These are phyloP conservation scores for Alloteropsis semialata DNA, from an alignment of 176 grass and related monocot genomes.

Conservation along the genomic window DNA sequence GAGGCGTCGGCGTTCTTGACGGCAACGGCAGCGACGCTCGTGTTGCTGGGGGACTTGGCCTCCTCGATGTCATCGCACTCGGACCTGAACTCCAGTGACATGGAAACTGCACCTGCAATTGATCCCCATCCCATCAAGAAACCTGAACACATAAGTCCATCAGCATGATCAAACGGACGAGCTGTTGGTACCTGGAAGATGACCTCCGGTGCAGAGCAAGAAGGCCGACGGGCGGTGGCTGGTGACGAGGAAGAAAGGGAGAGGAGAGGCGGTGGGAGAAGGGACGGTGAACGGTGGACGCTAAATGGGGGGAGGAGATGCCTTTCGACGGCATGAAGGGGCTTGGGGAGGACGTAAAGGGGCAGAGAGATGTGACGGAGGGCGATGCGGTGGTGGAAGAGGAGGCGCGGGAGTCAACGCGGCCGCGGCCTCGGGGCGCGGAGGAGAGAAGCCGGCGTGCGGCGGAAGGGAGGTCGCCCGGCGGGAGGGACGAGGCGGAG, in stretches of 20 bases:
- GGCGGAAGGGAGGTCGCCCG: conserved; percentile 42
- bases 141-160: not conserved
- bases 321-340: conserved; percentile 54
- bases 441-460: conserved; percentile 31
- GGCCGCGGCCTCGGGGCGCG: conserved; percentile 39
- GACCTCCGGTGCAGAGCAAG: not conserved
- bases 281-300: not conserved
- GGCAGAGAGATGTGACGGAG: not conserved
- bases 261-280: not conserved
- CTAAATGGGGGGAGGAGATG: conserved; percentile 51
- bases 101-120: conserved; percentile 39
- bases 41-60: conserved; percentile 53
- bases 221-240: not conserved
- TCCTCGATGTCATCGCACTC: conserved; percentile 73
- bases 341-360: conserved; percentile 51
- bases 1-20: conserved; percentile 57
- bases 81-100: conserved; percentile 63
- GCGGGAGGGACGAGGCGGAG: conserved; percentile 24
- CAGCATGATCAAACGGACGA: not conserved
- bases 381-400: not conserved
- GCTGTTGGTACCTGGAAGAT: conserved; percentile 20
- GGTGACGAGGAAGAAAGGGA: not conserved
- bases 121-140: not conserved
- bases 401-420: conserved; percentile 35
- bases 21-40: conserved; percentile 41